Conservation (phyloP, 257 asterid genomes). For the Ehretia macrophylla region DNA sequence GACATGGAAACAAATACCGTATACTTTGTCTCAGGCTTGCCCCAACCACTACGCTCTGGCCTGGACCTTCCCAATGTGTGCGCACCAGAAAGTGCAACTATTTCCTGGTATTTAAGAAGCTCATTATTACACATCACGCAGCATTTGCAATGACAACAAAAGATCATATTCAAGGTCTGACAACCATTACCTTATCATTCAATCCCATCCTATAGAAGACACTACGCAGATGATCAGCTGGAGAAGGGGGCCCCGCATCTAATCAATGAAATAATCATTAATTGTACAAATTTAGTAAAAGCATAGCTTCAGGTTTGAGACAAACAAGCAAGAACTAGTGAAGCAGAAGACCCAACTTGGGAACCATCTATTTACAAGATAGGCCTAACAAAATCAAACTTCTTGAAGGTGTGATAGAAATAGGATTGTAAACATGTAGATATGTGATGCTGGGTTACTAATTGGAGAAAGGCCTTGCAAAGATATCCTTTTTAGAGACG, state of each 20-base stretch:
- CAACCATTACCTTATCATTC: conserved; percentile 63
- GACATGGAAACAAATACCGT: conserved; percentile 47
- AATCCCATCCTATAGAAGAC: conserved; percentile 96
- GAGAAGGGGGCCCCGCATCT: conserved; percentile 99
- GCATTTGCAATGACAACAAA: conserved; percentile 10
- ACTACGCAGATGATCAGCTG: conserved; percentile 89
- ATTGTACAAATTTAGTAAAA: conserved; percentile 6
- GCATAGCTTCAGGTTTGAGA: not conserved
- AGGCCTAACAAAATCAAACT: not conserved
- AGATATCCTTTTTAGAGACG: not conserved
- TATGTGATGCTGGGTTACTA: not conserved
- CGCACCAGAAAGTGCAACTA: conserved; percentile 98
- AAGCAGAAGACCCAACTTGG: not conserved
- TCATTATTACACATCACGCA: conserved; percentile 2
- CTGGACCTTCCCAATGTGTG: conserved; percentile 96
- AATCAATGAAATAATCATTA: conserved; percentile 16
- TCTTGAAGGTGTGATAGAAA: not conserved
- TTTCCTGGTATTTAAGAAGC: conserved; percentile 57
- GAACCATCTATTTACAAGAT: not conserved
- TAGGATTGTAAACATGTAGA: not conserved
- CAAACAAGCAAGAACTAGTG: no score
- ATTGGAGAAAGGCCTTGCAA: not conserved
- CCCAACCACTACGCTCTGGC: conserved; percentile 99
- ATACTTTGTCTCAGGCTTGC: conserved; percentile 89
- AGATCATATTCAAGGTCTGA: conserved; percentile 6